These are phyloP conservation scores for Pythium phragmiticola DNA, from an alignment of 352 stramenopile species.

Conservation along the genomic window DNA sequence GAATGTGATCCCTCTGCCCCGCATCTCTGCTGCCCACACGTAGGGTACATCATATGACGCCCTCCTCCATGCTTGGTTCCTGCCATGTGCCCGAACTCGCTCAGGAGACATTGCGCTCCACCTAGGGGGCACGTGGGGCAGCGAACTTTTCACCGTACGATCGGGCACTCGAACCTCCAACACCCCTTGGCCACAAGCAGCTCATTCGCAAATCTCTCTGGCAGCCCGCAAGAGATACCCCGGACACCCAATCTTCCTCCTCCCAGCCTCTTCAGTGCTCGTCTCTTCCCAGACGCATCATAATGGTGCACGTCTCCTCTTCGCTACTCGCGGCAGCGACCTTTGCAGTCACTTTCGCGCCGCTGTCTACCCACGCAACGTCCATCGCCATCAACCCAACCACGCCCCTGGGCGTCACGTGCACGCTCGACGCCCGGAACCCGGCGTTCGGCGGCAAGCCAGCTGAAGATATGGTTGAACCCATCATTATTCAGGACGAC, in stretches of 20 bases:
- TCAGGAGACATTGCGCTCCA: too few species aligned
- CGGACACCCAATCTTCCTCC: background rate
- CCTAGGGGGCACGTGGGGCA: too few species aligned
- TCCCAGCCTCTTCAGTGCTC: background rate
- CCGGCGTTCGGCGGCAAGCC: conserved; percentile 15
- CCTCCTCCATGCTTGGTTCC: too few species aligned
- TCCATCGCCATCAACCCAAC: conserved; percentile 13
- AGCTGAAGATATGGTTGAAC: background rate
- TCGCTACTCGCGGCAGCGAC: background rate
- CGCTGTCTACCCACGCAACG: background rate
- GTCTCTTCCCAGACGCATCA: background rate
- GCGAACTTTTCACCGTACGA: too few species aligned
- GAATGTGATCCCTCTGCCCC: too few species aligned
- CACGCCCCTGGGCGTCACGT: conserved; percentile 9
- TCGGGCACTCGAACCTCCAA: too few species aligned
- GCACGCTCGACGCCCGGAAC: background rate
- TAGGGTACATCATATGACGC: too few species aligned
- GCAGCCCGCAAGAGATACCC: background rate
- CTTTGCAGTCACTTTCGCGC: background rate
- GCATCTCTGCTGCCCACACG: too few species aligned
- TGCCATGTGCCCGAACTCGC: too few species aligned
- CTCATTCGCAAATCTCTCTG: conserved; percentile 10
- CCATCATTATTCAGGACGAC: conserved; percentile 4
- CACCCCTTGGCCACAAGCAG: too few species aligned
- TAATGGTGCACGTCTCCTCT: conserved; percentile 5